Evolutionary conservation across 139 green algal species (phyloP), one percentile per base, ranked within the genome.

Genomic region (Deuterostichococcus epilithicus): DNA sequence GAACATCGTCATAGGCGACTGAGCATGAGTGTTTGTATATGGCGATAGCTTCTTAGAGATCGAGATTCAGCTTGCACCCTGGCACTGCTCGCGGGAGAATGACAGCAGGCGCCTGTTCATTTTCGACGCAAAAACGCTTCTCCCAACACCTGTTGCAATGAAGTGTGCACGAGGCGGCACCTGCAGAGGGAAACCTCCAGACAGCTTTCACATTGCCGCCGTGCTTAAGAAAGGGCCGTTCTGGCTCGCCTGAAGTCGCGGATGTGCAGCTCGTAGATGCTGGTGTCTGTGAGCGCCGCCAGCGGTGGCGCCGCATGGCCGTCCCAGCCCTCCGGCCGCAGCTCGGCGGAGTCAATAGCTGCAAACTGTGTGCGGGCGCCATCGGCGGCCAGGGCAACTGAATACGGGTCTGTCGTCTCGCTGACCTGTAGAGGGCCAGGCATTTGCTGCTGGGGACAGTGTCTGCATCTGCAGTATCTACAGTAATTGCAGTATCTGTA

Each of bases 211-310:
- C 42, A 52, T 52, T 52, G 42, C 42, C 42, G 42, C 13, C 13
- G 8, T 23, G 42, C 42, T 52, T 13, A 8, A 13, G 42, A 13
- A 52, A 52, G 8, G 8, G 42, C 5, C 33, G 68, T 42, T 73
- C 13, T 32, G 30, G 2, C 70, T 3, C 39, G 85, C 88, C 88
- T 91, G 88, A 98, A 98, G 82, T 98, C 94, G 0, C 94, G 86
- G 22, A 98, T 86, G 84, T 97, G 93, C 60, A 98, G 88, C 87
- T 98, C 94, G 80, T 97, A 97, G 68, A 97, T 85, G 70, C 83
- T 88, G 39, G 92, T 86, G 81, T 97, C 93, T 3, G 85, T 93
- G 42, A 30, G 47, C 18, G 47, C 33, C 5, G 34, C 39, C 66
- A 89, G 52, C 1, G 72, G 32, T 0, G 86, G 88, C 0, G 68